Base-by-base conservation (phyloP, 140 eudicot genomes). In the Flaveria floridana region DNA sequence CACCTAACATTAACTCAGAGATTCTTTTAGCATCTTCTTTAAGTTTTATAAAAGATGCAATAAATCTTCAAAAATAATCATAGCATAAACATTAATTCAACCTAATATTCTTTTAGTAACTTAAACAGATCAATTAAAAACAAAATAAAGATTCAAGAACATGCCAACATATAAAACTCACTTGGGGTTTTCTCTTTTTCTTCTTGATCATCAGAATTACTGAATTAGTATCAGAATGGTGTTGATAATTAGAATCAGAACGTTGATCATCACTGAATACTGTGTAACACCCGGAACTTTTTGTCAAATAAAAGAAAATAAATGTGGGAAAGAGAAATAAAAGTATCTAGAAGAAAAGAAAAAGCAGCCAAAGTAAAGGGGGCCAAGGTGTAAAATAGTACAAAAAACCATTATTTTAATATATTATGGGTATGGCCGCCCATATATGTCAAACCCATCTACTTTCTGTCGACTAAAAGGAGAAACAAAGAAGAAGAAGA, bases 131-230 rank as follows among this genome's bases (percentile, higher is more conserved):
- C 10, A n/a, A 56, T 41, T 65, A 39, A 52, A 34, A 51, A 7
- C 7, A 34, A 7, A 34, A 0, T 34, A 34, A 34, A 53, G 53
- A n/a, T 20, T 78, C 71, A 78, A 68, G 23, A 77, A 68, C 15
- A 46, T 48, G 8, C 3, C 39, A 55, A 41, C 41, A 72, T 16
- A 69, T 42, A 68, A 21, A 58, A 28, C 85, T 79, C 76, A 91
- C 96, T 76, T 69, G 92, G 96, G 83, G 88, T 86, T 44, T 72
- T 74, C n/a, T 71, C 73, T 47, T 50, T 82, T 25, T 77, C 70
- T 1, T 12, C 7, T 34, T 34, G n/a, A 75, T 75, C 87, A 44
- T 44, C 15, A 10, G 15, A 3, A 3, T 21, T 1, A 44, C 15
- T 2, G 15, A 3, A 3, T 21, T 1, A 44, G 3, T 1, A 2